These are phyloP conservation scores for Phaeosphaeria sp. DNA, from an alignment of 2,329 filamentous ascomycete genomes.

Conservation along the genomic window DNA sequence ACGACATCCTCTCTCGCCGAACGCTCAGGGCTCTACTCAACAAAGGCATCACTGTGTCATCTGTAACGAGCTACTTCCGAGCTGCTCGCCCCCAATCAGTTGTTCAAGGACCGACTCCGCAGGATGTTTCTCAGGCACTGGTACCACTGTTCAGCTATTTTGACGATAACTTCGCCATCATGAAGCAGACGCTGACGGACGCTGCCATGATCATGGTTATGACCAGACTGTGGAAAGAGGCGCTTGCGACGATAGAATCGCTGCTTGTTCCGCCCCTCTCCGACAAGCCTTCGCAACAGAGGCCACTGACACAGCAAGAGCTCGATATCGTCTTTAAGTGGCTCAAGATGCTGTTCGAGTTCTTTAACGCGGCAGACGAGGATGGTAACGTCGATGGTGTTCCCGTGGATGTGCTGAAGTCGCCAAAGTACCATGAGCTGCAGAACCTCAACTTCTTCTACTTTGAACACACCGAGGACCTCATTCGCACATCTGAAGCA, in stretches of 20 bases:
- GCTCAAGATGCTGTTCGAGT: conserved; percentile 87
- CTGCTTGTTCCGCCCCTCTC: conserved; percentile 92
- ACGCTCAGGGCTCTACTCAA: conserved; percentile 78
- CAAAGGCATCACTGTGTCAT: conserved; percentile 73
- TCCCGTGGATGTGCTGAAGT: conserved; percentile 88
- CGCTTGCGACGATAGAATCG: conserved; percentile 86
- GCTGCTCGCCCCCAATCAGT: conserved; percentile 56
- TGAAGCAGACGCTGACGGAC: conserved; percentile 94
- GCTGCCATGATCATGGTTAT: conserved; percentile 99
- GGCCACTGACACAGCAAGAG: conserved; percentile 82
- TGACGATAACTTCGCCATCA: conserved; percentile 97
- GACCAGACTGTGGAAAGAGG: conserved; percentile 98
- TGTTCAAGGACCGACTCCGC: conserved; percentile 66
- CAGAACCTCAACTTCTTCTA: conserved; percentile 99
- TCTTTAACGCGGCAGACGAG: conserved; percentile 94
- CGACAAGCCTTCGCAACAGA: conserved; percentile 89
- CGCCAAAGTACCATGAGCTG: conserved; percentile 97
- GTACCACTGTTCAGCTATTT: conserved; percentile 92
- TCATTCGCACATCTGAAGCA: conserved; percentile 93
- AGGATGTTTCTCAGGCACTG: conserved; percentile 80
- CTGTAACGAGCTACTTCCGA: conserved; percentile 71
- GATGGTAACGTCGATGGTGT: conserved; percentile 86
- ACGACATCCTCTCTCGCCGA: conserved; percentile 82
- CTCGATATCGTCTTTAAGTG: conserved; percentile 95
- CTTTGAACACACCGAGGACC: conserved; percentile 86